phyloP scores from a whole-genome alignment of 2,329 filamentous ascomycete species.

The Trichoderma simmonsii region DNA sequence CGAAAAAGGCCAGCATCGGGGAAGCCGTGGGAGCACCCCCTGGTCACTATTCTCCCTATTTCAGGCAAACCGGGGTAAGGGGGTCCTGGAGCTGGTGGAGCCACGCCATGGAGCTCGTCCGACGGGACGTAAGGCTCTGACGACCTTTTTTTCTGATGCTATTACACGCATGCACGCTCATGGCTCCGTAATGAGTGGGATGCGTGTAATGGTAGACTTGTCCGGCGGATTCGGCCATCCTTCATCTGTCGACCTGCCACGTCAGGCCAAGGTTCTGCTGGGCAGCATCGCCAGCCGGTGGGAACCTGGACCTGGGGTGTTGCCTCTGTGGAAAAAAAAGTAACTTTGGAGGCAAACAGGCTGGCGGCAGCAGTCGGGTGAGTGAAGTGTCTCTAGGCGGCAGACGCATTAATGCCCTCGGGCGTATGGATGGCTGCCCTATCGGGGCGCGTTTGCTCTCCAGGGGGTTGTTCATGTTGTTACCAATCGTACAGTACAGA shows the following conservation, averaged over 20 bases:
- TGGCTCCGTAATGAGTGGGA: background rate
- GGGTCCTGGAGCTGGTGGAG: conserved; percentile 1
- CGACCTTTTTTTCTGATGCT: background rate
- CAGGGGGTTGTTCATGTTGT: background rate
- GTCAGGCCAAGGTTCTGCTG: conserved; percentile 9
- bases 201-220: background rate
- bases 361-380: background rate
- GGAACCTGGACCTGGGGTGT: background rate
- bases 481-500: background rate
- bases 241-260: background rate
- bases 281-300: background rate
- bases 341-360: conserved; percentile 3
- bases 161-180: background rate
- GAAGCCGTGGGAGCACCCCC: conserved; percentile 1
- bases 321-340: background rate
- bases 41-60: background rate
- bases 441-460: background rate
- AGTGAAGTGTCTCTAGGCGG: background rate
- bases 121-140: background rate
- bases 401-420: conserved; percentile 16
- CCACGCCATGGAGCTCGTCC: background rate
- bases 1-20: conserved; percentile 6
- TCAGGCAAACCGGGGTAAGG: background rate
- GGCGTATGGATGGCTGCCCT: conserved; percentile 2
- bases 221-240: background rate